Evolutionary conservation across 345 rosid species (phyloP), one percentile per base, ranked within the genome.

Genomic region (Syzygium grande): DNA sequence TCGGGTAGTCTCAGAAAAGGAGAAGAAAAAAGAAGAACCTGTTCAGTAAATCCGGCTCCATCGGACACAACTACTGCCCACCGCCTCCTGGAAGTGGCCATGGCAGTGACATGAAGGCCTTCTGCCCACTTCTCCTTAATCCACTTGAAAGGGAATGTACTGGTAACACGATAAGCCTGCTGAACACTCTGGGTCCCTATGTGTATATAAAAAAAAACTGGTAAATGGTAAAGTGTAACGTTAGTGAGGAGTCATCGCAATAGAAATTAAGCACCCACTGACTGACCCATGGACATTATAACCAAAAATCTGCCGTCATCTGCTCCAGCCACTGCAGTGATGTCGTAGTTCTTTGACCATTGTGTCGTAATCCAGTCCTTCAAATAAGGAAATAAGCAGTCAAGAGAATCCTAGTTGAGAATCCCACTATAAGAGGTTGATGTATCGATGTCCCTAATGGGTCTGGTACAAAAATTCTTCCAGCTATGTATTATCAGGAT

Each of bases 361-460:
- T 97, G 97, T 85, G 96, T 96, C 98, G 94, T 92, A 86, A 95
- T 96, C 98, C 99, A 97, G 87, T 96, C 98, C 98, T 97, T 87
- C 80, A 87, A 19, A 77, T 30, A 65, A 17, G 34, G 54, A 87
- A 56, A 84, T 52, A 59, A 80, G 38, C 43, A 78, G 27, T 49
- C 21, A n/a, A 21, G 49, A 51, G 15, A 22, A 58, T 63, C 38
- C 73, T n/a, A n/a, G 29, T n/a, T 3, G 9, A 63, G 73, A 63
- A 15, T 29, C 73, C 73, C 34, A n/a, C 73, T n/a, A 34, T n/a
- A 63, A 11, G 73, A 63, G 73, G 19, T 63, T 61, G 73, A 61
- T n/a, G 38, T 63, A 29, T 29, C 19, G 6, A n/a, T 29, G 73
- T 1, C 5, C 34, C 38, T n/a, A 63, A n/a, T 14, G 7, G 58